Evolutionary conservation across 441 rosid genomes (phyloP), one percentile per base, ranked within the genome.

Genomic region (Isatis lusitanica): DNA sequence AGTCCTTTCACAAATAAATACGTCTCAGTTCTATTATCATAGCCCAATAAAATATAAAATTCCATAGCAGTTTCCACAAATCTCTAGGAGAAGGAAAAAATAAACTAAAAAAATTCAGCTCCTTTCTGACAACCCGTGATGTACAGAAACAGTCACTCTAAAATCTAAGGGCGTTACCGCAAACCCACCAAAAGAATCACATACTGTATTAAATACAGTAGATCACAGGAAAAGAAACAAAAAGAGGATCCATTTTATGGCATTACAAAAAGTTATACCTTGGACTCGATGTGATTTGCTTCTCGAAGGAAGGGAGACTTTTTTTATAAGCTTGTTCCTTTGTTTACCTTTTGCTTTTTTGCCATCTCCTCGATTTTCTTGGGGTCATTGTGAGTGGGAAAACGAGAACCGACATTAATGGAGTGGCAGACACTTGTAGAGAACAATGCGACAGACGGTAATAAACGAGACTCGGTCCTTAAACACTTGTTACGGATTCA

Each of bases 341-440:
- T 50, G 28, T 48, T 48, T 48, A 16, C 26, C 53, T 56, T 21
- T 40, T 40, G 11, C 15, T 35, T 63, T 46, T 63, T 8, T 26
- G 36, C 11, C 17, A 7, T 21, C 9, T 69, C n/a, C 15, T 69
- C 38, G 31, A 6, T 17, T 47, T 13, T 57, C 8, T 13, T 33
- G 42, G 40, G 51, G 60, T 57, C 50, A 70, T 47, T 26, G 66
- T 39, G 71, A 40, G 47, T 76, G 60, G 51, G 52, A 44, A 9
- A 44, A 72, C 15, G 30, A 31, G 46, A 77, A 36, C 76, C 80
- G 66, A 77, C 60, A 66, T 53, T 61, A 39, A 66, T 68, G 80
- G 74, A 72, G 48, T 60, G 70, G 10, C 42, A 51, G 70, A 60
- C 77, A 77, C 12, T 42, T 71, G 77, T 69, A 65, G 68, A 70